Evolutionary conservation across 2,329 filamentous ascomycete species (phyloP), one percentile per base, ranked within the genome.

Genomic region (Neonectria coccinea): DNA sequence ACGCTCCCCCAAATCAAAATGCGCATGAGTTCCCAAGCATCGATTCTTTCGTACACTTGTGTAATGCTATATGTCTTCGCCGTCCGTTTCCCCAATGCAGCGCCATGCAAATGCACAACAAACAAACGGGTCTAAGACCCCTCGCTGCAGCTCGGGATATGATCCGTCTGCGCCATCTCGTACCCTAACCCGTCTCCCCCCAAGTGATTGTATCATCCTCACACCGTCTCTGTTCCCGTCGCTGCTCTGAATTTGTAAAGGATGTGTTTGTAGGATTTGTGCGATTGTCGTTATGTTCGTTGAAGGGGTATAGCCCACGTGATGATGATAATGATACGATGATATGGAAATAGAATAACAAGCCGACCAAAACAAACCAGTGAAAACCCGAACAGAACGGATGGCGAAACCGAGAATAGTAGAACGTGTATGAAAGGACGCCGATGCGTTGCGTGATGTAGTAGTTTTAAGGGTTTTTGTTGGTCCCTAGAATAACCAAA

Each of bases 81-180:
- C 44, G 8, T 25, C 36, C 48, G 39, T 39, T 48, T 59, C 65
- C 67, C 65, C 62, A 62, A 64, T 56, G 70, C 62, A 63, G 67
- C 70, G 70, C 70, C 68, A 72, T 72, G 70, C 70, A 69, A 68
- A 60, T 61, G 50, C 33, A 62, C 18, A 68, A 61, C 36, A 56
- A 52, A 56, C 47, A 58, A 42, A 61, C 31, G 29, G 51, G 50
- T 52, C 50, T 58, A 53, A 41, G 48, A 54, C 18, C 50, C 50
- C 50, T 50, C 56, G 45, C 44, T 56, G 33, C 33, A 62, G 27
- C 42, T 25, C 33, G 33, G 41, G 56, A 51, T 33, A 44, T 25
- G 22, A 10, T 22, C 10, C 29, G 3, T 44, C 33, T 11, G 45
- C 44, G 29, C 31, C n/a, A 45, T 60, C 36, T 36, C 12, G 57